phyloP scores from a whole-genome alignment of 139 green algal species.

The Pedinophyceae sp. region DNA sequence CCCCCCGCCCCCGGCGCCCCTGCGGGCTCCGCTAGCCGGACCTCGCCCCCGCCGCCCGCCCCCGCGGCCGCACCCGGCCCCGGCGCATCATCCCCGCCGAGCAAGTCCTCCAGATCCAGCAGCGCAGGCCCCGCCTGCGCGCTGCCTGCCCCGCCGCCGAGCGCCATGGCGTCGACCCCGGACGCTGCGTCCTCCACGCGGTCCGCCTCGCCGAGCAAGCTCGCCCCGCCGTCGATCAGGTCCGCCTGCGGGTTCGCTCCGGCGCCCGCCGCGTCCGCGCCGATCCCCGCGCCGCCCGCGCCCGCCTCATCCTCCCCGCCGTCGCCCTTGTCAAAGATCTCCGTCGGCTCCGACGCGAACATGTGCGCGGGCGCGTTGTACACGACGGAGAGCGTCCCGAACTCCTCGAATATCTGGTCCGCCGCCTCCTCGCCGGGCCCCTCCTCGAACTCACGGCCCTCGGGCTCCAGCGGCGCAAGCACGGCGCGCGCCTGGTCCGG shows the following conservation, averaged over 20 bases:
- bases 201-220: conserved; percentile 10
- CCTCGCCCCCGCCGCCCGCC: no score
- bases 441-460: conserved; percentile 30
- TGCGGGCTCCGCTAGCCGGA: background rate
- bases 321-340: conserved; percentile 17
- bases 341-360: conserved; percentile 15
- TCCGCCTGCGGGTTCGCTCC: conserved; percentile 12
- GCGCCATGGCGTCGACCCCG: background rate
- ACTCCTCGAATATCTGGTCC: conserved; percentile 80
- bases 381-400: conserved; percentile 77
- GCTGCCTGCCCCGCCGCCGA: background rate
- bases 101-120: conserved; percentile 14
- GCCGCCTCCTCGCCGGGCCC: conserved; percentile 35
- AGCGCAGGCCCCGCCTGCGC: background rate
- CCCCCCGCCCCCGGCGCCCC: no score
- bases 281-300: background rate
- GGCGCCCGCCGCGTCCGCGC: background rate
- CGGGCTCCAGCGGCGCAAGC: conserved; percentile 15
- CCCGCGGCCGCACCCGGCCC: no score
- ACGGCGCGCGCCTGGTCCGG: conserved; percentile 9
- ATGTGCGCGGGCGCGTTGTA: conserved; percentile 37
- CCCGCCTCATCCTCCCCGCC: conserved; percentile 6
- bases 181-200: background rate
- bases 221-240: conserved; percentile 7
- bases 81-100: conserved; percentile 6